Percentiles rank a stretch among this genome's conserved stretches.
phyloP scores from a whole-genome alignment of 345 rosid genomes.

The Rhizophora mangle region DNA sequence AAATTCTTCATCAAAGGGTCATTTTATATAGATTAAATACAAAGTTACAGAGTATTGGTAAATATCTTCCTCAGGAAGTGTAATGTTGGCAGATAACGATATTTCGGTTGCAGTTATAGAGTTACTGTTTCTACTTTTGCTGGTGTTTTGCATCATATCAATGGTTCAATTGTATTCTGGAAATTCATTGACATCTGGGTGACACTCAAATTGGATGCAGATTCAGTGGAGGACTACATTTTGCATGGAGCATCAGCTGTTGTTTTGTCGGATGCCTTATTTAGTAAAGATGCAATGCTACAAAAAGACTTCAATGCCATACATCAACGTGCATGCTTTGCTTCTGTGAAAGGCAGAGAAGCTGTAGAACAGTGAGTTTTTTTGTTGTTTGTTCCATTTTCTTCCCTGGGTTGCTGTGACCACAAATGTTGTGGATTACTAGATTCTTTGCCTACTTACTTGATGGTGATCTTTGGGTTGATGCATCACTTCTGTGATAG shows the following conservation, averaged over 20 bases:
- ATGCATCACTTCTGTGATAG: background rate
- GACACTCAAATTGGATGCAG: slow-evolving; percentile 30
- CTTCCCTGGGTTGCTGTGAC: background rate
- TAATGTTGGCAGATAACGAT: no score
- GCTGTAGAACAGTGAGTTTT: slow-evolving; percentile 37
- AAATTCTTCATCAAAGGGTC: no score
- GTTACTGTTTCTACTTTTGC: no score
- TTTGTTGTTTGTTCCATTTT: background rate
- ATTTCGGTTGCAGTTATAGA: no score
- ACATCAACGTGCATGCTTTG: slow-evolving; percentile 35
- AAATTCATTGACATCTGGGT: background rate
- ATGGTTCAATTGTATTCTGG: slow-evolving; percentile 4
- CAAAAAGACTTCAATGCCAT: slow-evolving; percentile 30
- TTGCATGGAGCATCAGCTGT: slow-evolving; percentile 51
- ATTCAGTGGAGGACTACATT: slow-evolving; percentile 43
- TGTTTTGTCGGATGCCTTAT: slow-evolving; percentile 55
- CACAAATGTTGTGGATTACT: background rate
- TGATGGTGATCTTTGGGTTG: background rate
- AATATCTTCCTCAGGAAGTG: no score
- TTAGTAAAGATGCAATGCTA: slow-evolving; percentile 41
- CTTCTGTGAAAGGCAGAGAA: slow-evolving; percentile 38
- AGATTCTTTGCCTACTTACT: background rate
- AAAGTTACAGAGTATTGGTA: no score
- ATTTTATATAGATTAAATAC: no score
- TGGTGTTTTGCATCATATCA: background rate